Evolutionary conservation across 2,329 filamentous ascomycete species (phyloP).

Genomic region (Diaporthe caulivora): DNA sequence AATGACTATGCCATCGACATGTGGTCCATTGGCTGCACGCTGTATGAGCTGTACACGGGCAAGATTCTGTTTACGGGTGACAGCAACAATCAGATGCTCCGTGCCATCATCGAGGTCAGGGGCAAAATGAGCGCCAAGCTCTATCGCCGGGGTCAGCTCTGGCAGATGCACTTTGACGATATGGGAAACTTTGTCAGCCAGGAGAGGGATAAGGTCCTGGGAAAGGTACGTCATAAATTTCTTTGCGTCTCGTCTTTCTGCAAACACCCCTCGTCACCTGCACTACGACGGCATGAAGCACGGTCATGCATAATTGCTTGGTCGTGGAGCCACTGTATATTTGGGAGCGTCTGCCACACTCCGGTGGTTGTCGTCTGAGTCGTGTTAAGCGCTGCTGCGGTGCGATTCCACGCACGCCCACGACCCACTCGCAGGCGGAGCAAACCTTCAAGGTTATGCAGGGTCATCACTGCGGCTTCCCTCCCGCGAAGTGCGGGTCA

Average conservation of each 20-base stretch:
- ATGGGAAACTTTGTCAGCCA: slow-evolving; percentile 85
- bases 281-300: slow-evolving; percentile 9
- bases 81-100: slow-evolving; percentile 98
- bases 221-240: slow-evolving; percentile 70
- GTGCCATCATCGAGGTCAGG: slow-evolving; percentile 94
- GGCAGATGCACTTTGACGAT: slow-evolving; percentile 85
- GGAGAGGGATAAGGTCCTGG: slow-evolving; percentile 88
- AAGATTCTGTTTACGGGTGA: slow-evolving; percentile 96
- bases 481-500: slow-evolving; percentile 1
- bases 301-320: slow-evolving; percentile 14
- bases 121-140: slow-evolving; percentile 93
- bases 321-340: slow-evolving; percentile 28
- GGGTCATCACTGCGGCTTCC: slow-evolving; percentile 6
- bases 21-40: slow-evolving; percentile 97
- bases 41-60: slow-evolving; percentile 97
- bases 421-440: slow-evolving; percentile 24
- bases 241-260: slow-evolving; percentile 36
- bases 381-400: slow-evolving; percentile 31
- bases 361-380: not conserved
- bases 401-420: slow-evolving; percentile 25
- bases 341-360: slow-evolving; percentile 19
- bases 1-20: slow-evolving; percentile 96
- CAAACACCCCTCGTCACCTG: slow-evolving; percentile 28
- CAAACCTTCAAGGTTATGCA: slow-evolving; percentile 23
- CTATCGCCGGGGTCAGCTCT: slow-evolving; percentile 83